Base-by-base conservation (phyloP, 768 basidiomycete genomes). In the Lactarius hengduanensis region DNA sequence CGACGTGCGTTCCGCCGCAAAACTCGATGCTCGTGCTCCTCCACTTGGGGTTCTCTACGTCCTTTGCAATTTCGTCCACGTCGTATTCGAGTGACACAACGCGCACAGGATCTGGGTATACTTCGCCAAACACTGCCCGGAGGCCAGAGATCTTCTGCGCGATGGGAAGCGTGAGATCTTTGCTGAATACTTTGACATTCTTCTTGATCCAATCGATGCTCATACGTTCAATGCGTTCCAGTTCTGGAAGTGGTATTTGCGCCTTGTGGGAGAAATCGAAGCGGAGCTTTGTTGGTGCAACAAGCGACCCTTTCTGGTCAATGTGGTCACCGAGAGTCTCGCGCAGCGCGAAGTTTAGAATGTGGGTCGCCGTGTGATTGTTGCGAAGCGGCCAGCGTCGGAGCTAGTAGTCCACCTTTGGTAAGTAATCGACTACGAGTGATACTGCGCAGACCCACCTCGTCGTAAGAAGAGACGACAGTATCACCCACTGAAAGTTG, bases 191-290 rank as follows among this genome's bases (percentile, higher is more conserved):
- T 66, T 82, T 85, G 70, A 94, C 94, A 71, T 96, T 94, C 75
- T 83, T 86, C 74, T 84, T 84, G 77, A 99, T 92, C 95, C 96
- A 98, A 61, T 92, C 90, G 68, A 88, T 79, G 73, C 88, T 90
- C 81, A 93, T 87, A 8, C 76, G 74, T 76, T 98, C 96, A 70
- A 99, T 95, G 76, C 88, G 89, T 58, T 78, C 74, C 40, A 98
- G 83, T 59, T 98, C 96, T 3, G 85, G 76, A 1, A 86, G 75
- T n/a, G 85, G 75, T 68, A 98, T 90, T 66, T 88, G 88, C 2
- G 92, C 83, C 76, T 97, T 98, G 80, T 99, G 97, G 20, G 94
- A 96, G 77, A 98, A 99, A 77, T 99, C 97, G 78, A 99, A 99
- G 20, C 97, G 93, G 30, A 99, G 85, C 77, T 97, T 98, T 28